Percentiles rank a stretch among this genome's conserved stretches.
Evolutionary conservation across 2,329 filamentous ascomycete genomes (phyloP).

Genomic region (Sclerotinia borealis): DNA sequence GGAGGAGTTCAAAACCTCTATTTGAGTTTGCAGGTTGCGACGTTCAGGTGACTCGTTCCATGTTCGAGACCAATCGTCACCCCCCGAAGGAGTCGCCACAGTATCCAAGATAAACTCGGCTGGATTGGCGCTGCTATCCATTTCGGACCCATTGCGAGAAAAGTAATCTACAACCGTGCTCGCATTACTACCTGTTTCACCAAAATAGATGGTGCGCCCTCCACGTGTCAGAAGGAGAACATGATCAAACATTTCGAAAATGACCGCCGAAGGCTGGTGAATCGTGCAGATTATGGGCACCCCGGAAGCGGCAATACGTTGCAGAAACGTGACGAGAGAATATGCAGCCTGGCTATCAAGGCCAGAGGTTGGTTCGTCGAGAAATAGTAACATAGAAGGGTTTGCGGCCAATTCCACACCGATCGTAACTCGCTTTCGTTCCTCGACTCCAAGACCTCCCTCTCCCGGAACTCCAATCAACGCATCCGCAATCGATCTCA

Average conservation of each 20-base stretch:
- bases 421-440: constrained; percentile 73
- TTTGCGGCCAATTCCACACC: constrained; percentile 89
- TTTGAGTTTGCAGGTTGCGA: background rate
- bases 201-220: constrained; percentile 61
- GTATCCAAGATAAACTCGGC: background rate
- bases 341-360: constrained; percentile 70
- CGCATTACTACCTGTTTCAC: background rate
- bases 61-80: background rate
- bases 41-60: background rate
- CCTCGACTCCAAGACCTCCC: constrained; percentile 68
- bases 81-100: background rate
- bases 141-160: background rate
- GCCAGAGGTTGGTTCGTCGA: constrained; percentile 88
- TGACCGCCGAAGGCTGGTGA: constrained; percentile 84
- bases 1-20: background rate
- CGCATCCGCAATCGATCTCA: constrained; percentile 82
- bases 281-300: constrained; percentile 91
- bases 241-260: constrained; percentile 82
- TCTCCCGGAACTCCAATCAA: constrained; percentile 77
- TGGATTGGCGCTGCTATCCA: background rate
- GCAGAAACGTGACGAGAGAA: constrained; percentile 80
- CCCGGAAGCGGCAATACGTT: constrained; percentile 81
- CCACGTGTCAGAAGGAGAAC: constrained; percentile 71
- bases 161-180: no score
- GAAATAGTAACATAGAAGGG: constrained; percentile 74